Evolutionary conservation across 306 rosid species (phyloP), one percentile per base, ranked within the genome.

Genomic region (Elaeagnus macrophylla): DNA sequence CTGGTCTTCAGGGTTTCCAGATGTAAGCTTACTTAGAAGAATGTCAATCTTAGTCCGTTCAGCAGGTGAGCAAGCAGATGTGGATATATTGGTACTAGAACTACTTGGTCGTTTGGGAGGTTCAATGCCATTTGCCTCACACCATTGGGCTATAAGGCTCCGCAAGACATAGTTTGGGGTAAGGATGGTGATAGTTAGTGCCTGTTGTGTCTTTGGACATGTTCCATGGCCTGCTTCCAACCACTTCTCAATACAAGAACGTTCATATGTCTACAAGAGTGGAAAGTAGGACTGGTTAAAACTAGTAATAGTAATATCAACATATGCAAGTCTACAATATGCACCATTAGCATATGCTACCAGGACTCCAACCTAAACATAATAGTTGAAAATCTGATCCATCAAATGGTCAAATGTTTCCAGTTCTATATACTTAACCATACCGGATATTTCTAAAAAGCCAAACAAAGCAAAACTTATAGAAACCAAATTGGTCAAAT

Each of bases 91-190:
- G 10, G 83, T 81, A 49, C 62, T 73, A 59, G 83, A 78, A 68
- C 65, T 80, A 64, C 80, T 81, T 48, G 88, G 85, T 56, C 89
- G 81, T 75, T 87, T 84, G 19, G 99, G 99, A 51, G 93, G 94
- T 78, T 87, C 96, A 15, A 93, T 58, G 63, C 95, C 96, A 74
- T 93, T 93, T 59, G 84, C 77, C 77, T 93, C 99, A 12, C 99
- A 93, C 96, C 99, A 93, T 39, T 87, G 96, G 58, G 83, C 83
- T 76, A 93, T 88, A 65, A 93, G 96, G 59, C 95, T 93, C 57
- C 95, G 82, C 60, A 93, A 71, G 60, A 77, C 99, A 53, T 80
- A 93, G 76, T 93, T 93, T 4, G 99, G 96, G n/a, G 99, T 84
- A 56, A 88, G 85, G 71, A 72, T 75, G 39, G 84, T 72, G 78